These are phyloP conservation scores for Fusarium redolens DNA, from an alignment of 2,329 filamentous ascomycete genomes.

Conservation along the genomic window DNA sequence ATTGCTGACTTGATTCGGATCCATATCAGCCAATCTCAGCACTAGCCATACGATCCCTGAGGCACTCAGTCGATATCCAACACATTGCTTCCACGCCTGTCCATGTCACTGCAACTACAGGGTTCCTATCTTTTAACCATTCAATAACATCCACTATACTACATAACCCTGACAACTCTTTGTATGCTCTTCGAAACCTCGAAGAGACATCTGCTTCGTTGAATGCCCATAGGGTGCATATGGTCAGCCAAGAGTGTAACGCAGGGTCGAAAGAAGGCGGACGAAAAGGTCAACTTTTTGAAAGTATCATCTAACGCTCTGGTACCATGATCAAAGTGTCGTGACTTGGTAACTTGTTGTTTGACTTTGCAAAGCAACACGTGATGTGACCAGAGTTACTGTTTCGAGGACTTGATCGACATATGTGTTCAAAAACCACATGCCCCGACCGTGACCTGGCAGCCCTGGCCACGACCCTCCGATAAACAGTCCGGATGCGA, in stretches of 20 bases:
- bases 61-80: slow-evolving; percentile 14
- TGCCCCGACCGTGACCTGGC: background rate
- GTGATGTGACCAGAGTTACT: slow-evolving; percentile 17
- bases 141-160: slow-evolving; percentile 9
- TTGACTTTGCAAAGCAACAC: slow-evolving; percentile 9
- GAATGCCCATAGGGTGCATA: slow-evolving; percentile 12
- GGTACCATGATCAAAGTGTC: background rate
- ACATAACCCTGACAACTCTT: slow-evolving; percentile 22
- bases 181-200: slow-evolving; percentile 1
- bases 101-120: slow-evolving; percentile 10
- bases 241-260: background rate
- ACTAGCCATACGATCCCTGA: slow-evolving; percentile 17
- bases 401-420: background rate
- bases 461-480: slow-evolving; percentile 13
- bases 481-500: slow-evolving; percentile 25
- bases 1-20: slow-evolving; percentile 3
- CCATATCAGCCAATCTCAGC: slow-evolving; percentile 16
- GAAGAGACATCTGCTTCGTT: slow-evolving; percentile 9
- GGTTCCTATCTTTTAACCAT: slow-evolving; percentile 21
- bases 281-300: background rate
- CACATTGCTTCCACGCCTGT: slow-evolving; percentile 3
- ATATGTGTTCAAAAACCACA: background rate
- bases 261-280: background rate
- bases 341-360: slow-evolving; percentile 4
- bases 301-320: background rate